phyloP scores from a whole-genome alignment of 495 filamentous ascomycete species.

The Aspergillus homomorphus region DNA sequence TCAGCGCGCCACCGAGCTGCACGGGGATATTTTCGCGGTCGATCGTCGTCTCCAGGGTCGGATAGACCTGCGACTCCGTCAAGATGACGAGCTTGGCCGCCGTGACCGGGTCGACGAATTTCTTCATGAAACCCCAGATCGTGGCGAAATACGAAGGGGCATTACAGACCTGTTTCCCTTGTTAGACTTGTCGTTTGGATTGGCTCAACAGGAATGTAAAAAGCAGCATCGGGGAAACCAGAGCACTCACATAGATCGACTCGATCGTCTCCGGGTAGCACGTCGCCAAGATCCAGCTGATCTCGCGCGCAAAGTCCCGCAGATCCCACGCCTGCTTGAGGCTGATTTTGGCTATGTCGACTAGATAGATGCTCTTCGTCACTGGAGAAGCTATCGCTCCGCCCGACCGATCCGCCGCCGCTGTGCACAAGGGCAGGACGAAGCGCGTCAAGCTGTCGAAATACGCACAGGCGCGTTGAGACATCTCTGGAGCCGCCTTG shows the following conservation, averaged over 20 bases:
- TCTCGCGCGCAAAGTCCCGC: constrained; percentile 22
- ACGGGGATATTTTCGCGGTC: constrained; percentile 25
- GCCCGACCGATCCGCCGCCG: constrained; percentile 15
- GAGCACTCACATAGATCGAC: constrained; percentile 25
- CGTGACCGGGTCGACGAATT: constrained; percentile 27
- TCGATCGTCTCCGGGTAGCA: constrained; percentile 34
- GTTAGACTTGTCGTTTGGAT: too few species aligned
- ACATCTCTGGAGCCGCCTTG: constrained; percentile 13
- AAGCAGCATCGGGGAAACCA: too few species aligned
- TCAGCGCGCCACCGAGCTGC: constrained; percentile 22
- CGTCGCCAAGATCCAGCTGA: constrained; percentile 28
- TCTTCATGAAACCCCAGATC: constrained; percentile 28
- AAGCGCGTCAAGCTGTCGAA: constrained; percentile 29
- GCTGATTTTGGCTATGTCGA: constrained; percentile 24
- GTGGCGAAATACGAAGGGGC: constrained; percentile 24
- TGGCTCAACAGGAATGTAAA: background rate
- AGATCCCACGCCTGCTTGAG: constrained; percentile 30
- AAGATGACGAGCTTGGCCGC: constrained; percentile 28
- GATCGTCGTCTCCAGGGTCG: constrained; percentile 19
- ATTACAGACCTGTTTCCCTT: constrained; percentile 33
- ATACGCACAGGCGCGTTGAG: constrained; percentile 23
- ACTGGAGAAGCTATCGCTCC: constrained; percentile 14
- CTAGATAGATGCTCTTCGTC: constrained; percentile 22
- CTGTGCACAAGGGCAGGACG: constrained; percentile 32
- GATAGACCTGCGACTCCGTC: constrained; percentile 14